Evolutionary conservation across 441 rosid species (phyloP).

Genomic region (Syzygium syzygioides): DNA sequence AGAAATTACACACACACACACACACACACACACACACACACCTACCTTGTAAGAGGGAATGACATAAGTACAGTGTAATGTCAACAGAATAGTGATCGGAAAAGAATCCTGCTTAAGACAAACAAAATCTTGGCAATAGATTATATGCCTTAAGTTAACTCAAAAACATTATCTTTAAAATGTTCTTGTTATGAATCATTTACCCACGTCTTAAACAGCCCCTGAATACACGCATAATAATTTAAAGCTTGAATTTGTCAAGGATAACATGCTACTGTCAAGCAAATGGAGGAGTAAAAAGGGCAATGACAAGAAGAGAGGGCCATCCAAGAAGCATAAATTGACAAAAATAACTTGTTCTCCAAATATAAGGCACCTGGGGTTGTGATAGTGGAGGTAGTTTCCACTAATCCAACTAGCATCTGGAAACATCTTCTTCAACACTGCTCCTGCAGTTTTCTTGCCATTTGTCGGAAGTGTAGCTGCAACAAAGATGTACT

Average conservation of each 20-base stretch:
- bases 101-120: background rate
- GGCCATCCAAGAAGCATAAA: background rate
- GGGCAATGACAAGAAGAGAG: background rate
- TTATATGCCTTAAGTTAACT: background rate
- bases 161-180: background rate
- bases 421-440: constrained; percentile 85
- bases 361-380: constrained; percentile 44
- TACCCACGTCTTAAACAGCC: background rate
- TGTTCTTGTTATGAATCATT: background rate
- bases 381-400: constrained; percentile 90
- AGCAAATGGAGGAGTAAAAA: background rate
- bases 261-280: background rate
- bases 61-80: background rate
- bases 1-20: background rate
- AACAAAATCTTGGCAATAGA: background rate
- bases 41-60: background rate
- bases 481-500: constrained; percentile 90
- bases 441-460: constrained; percentile 83
- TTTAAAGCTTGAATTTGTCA: background rate
- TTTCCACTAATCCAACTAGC: constrained; percentile 84
- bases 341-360: background rate
- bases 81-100: background rate
- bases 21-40: background rate
- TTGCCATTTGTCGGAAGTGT: constrained; percentile 91
- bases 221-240: background rate